Evolutionary conservation across 2,329 filamentous ascomycete species (phyloP).

Genomic region (Botrytis squamosa): DNA sequence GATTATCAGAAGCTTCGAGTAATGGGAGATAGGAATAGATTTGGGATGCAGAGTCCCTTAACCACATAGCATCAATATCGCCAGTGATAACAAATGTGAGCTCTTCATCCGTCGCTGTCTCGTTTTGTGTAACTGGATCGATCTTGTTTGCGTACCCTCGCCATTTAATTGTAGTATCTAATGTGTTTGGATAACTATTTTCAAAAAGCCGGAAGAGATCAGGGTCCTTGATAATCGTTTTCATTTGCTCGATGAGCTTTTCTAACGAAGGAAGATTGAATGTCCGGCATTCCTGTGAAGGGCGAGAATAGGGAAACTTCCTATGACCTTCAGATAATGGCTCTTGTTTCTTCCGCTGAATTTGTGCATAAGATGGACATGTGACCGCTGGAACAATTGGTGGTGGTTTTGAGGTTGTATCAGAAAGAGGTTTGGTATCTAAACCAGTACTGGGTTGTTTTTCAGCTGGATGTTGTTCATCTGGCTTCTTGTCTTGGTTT

Average conservation of each 20-base stretch:
- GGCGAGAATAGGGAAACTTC: constrained; percentile 76
- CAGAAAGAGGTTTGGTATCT: not conserved
- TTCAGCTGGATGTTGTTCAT: not conserved
- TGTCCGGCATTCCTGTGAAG: constrained; percentile 72
- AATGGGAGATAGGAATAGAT: constrained; percentile 67
- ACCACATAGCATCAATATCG: constrained; percentile 79
- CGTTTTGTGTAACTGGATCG: constrained; percentile 25
- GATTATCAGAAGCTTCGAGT: constrained; percentile 53
- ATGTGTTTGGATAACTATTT: constrained; percentile 72
- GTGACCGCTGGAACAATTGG: not conserved
- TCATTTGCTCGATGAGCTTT: constrained; percentile 69
- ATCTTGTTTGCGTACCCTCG: constrained; percentile 57
- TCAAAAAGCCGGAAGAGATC: constrained; percentile 70
- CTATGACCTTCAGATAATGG: constrained; percentile 57
- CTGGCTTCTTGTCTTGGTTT: constrained; percentile 4
- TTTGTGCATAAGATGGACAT: constrained; percentile 25
- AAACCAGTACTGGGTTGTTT: not conserved
- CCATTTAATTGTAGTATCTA: constrained; percentile 72
- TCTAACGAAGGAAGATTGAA: constrained; percentile 78
- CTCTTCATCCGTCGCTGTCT: constrained; percentile 54
- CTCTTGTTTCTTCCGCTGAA: constrained; percentile 29
- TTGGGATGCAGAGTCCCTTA: constrained; percentile 80
- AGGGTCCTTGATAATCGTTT: constrained; percentile 68
- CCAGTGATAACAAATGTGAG: constrained; percentile 59
- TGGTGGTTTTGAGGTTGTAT: not conserved